phyloP scores from a whole-genome alignment of 176 grass and related monocot species.

The Dactylis glomerata region DNA sequence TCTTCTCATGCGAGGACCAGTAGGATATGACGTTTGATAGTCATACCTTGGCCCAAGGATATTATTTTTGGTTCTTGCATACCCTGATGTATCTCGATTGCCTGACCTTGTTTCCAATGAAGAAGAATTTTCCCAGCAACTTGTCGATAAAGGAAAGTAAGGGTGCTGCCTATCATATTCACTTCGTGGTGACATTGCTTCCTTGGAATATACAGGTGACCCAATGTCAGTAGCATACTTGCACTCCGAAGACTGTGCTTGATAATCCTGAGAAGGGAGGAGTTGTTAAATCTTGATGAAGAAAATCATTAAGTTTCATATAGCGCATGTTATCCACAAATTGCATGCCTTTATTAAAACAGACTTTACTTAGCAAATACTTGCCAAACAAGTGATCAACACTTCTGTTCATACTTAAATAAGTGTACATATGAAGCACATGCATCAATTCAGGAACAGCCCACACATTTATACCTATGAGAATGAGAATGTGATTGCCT shows the following conservation, averaged over 20 bases:
- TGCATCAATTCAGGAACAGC: too few species aligned
- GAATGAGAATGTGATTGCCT: too few species aligned
- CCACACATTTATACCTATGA: too few species aligned
- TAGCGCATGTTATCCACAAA: neutral
- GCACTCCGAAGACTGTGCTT: neutral
- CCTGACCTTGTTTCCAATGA: conserved; percentile 20
- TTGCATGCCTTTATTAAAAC: neutral
- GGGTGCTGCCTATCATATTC: conserved; percentile 24
- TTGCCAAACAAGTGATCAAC: conserved; percentile 9
- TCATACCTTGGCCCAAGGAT: conserved; percentile 3
- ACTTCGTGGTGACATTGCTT: conserved; percentile 26
- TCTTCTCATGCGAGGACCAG: conserved; percentile 24
- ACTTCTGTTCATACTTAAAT: neutral
- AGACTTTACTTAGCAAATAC: neutral
- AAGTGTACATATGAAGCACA: too few species aligned
- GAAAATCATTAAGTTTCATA: neutral
- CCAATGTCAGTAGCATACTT: conserved; percentile 24
- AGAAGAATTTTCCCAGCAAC: conserved; percentile 20
- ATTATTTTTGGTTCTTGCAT: conserved; percentile 19
- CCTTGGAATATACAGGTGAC: conserved; percentile 25
- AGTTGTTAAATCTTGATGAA: conserved; percentile 4
- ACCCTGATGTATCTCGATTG: conserved; percentile 10
- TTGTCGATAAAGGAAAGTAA: conserved; percentile 25
- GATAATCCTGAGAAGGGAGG: conserved; percentile 34
- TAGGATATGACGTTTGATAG: conserved; percentile 14